Percentiles rank a stretch among this genome's conserved stretches.
phyloP scores from a whole-genome alignment of 768 basidiomycete genomes.

The Gloeostereum incarnatum region DNA sequence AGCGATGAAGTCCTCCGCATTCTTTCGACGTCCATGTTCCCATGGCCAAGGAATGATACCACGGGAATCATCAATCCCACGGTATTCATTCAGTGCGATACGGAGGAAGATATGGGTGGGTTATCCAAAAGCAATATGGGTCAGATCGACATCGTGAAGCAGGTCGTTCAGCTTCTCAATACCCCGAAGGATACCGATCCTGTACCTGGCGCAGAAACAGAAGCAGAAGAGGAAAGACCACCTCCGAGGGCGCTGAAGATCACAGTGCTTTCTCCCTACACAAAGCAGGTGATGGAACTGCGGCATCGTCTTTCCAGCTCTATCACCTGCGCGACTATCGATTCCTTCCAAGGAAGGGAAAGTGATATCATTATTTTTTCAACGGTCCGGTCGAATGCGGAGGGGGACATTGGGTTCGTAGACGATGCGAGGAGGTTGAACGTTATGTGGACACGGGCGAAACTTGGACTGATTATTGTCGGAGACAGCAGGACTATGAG shows the following conservation, averaged over 20 bases:
- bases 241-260: slow-evolving; percentile 23
- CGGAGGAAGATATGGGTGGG: slow-evolving; percentile 50
- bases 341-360: slow-evolving; percentile 63
- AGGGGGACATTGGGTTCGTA: slow-evolving; percentile 56
- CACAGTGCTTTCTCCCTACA: slow-evolving; percentile 51
- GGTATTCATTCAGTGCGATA: slow-evolving; percentile 46
- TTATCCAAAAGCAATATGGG: slow-evolving; percentile 55
- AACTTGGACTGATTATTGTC: slow-evolving; percentile 48
- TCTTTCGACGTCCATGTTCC: slow-evolving; percentile 35
- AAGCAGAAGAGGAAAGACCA: slow-evolving; percentile 7
- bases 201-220: slow-evolving; percentile 6
- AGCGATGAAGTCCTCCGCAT: slow-evolving; percentile 24
- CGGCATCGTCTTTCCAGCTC: slow-evolving; percentile 24
- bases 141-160: slow-evolving; percentile 43
- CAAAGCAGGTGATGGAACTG: slow-evolving; percentile 43
- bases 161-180: slow-evolving; percentile 34
- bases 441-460: slow-evolving; percentile 65
- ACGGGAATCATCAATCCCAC: slow-evolving; percentile 32
- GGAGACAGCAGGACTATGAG: slow-evolving; percentile 45
- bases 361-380: slow-evolving; percentile 60
- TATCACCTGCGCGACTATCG: slow-evolving; percentile 39
- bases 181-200: slow-evolving; percentile 10
- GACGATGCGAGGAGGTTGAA: slow-evolving; percentile 53
- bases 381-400: slow-evolving; percentile 50
- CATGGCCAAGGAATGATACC: slow-evolving; percentile 40